Evolutionary conservation across 257 asterid species (phyloP).

Genomic region (Jasminum sambac): DNA sequence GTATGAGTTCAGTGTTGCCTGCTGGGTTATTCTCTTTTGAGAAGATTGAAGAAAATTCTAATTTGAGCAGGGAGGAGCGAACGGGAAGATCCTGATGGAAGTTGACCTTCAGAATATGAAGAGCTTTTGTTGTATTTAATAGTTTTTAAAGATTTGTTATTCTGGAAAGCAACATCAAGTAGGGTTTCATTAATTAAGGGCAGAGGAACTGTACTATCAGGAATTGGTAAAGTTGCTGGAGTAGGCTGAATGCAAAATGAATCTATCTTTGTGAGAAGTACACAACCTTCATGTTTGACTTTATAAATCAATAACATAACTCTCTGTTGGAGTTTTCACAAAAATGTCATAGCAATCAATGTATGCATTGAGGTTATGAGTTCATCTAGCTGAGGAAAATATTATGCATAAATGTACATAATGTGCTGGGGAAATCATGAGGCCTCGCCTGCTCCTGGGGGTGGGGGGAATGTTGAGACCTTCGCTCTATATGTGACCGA

Average conservation of each 20-base stretch:
- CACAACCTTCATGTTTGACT: neutral
- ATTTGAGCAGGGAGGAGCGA: neutral
- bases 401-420: neutral
- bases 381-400: neutral
- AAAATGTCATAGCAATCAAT: neutral
- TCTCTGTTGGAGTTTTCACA: neutral
- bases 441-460: neutral
- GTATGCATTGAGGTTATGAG: neutral
- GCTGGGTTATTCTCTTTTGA: neutral
- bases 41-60: neutral
- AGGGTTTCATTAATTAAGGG: neutral
- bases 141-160: neutral
- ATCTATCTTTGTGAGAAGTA: neutral
- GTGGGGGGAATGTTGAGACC: too few relatives aligned
- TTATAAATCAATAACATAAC: neutral
- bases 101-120: neutral
- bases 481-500: neutral
- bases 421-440: neutral
- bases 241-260: neutral
- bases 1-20: neutral
- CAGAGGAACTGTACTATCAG: neutral
- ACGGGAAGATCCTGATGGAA: neutral
- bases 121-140: neutral
- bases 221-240: neutral
- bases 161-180: neutral